Evolutionary conservation across 176 grass and related monocot species (phyloP).

Genomic region (Triticum monococcum): DNA sequence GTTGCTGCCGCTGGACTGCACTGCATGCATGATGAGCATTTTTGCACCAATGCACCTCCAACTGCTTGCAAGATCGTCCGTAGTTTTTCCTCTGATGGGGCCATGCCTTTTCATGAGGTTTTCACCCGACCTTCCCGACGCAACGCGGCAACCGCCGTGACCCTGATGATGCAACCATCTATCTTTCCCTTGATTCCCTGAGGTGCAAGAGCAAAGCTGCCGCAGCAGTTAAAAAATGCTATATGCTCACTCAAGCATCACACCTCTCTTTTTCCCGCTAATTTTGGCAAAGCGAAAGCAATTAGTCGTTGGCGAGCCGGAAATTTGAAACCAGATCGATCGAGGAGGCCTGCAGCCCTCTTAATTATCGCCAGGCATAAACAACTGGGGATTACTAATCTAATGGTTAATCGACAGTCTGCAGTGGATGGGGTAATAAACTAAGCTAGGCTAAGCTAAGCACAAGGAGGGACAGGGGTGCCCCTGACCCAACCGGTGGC

Average conservation of each 20-base stretch:
- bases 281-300: slow-evolving; percentile 27
- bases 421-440: slow-evolving; percentile 37
- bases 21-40: neutral
- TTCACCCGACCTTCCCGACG: slow-evolving; percentile 8
- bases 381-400: neutral
- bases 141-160: neutral
- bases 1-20: neutral
- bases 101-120: no score
- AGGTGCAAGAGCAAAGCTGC: slow-evolving; percentile 14
- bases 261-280: neutral
- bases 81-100: no score
- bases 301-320: slow-evolving; percentile 24
- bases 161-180: slow-evolving; percentile 25
- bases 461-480: slow-evolving; percentile 27
- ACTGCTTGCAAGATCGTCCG: neutral
- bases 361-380: neutral
- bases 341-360: neutral
- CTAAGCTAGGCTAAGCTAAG: slow-evolving; percentile 33
- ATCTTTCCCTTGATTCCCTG: slow-evolving; percentile 30
- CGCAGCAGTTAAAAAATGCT: neutral
- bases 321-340: slow-evolving; percentile 35
- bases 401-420: neutral
- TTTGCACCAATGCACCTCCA: neutral
- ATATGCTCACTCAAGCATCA: neutral
- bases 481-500: slow-evolving; percentile 49